phyloP scores from a whole-genome alignment of 208 protist species.

The Leishmania amazonensis region DNA sequence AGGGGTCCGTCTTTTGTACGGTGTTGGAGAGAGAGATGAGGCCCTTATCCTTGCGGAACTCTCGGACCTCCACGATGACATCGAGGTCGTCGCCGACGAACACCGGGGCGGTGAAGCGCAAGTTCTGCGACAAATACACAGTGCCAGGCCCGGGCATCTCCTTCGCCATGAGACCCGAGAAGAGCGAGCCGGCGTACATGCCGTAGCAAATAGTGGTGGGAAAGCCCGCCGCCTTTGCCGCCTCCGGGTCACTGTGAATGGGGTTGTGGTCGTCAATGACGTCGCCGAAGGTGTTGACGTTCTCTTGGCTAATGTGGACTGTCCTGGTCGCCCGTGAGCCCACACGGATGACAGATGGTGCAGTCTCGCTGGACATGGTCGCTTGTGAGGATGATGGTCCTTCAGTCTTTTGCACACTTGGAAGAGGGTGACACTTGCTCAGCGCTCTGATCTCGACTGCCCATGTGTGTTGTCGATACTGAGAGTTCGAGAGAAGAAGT shows the following conservation, averaged over 20 bases:
- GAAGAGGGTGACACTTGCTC: background rate
- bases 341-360: conserved; percentile 51
- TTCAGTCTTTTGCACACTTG: background rate
- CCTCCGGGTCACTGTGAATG: conserved; percentile 68
- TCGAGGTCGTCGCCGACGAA: conserved; percentile 81
- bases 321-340: conserved; percentile 43
- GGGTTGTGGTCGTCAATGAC: conserved; percentile 84
- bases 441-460: background rate
- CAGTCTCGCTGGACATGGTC: conserved; percentile 18
- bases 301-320: conserved; percentile 57
- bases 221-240: conserved; percentile 78
- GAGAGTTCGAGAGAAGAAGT: background rate
- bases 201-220: conserved; percentile 77
- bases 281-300: conserved; percentile 71
- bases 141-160: conserved; percentile 81
- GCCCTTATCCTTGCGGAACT: conserved; percentile 71
- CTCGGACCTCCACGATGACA: conserved; percentile 55
- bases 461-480: conserved; percentile 5
- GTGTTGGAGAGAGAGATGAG: conserved; percentile 69
- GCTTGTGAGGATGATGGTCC: background rate
- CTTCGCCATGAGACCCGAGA: conserved; percentile 80
- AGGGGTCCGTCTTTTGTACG: conserved; percentile 52
- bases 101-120: conserved; percentile 76
- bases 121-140: conserved; percentile 84
- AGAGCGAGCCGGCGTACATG: conserved; percentile 79